These are phyloP conservation scores for Dicorynia guianensis DNA, from an alignment of 306 rosid genomes.

Conservation along the genomic window DNA sequence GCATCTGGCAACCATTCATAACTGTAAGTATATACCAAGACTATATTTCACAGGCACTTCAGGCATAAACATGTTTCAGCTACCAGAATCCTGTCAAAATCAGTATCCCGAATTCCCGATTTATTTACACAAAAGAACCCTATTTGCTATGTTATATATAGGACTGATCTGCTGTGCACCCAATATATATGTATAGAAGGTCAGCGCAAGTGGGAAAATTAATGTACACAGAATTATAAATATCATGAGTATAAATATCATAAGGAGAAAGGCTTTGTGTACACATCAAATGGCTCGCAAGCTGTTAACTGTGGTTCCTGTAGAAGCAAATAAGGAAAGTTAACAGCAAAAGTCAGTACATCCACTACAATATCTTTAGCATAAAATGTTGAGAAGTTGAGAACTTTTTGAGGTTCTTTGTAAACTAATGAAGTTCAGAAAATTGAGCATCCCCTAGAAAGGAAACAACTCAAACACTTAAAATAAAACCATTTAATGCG, in stretches of 20 bases:
- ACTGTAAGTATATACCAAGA: too few relatives aligned
- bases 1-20: too few relatives aligned
- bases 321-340: constrained; percentile 40
- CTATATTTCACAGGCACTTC: neutral
- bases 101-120: neutral
- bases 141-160: constrained; percentile 26
- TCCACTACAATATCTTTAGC: neutral
- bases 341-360: constrained; percentile 37
- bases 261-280: constrained; percentile 73
- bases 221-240: constrained; percentile 20
- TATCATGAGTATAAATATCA: constrained; percentile 58
- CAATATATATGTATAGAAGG: constrained; percentile 34
- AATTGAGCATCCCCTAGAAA: constrained; percentile 9
- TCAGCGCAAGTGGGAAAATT: neutral
- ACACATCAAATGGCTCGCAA: constrained; percentile 79
- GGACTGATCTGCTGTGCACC: constrained; percentile 8
- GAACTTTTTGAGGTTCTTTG: neutral
- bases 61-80: neutral
- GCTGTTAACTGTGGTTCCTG: constrained; percentile 97
- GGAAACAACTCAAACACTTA: constrained; percentile 15
- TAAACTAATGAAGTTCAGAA: constrained; percentile 2
- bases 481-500: neutral
- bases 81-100: constrained; percentile 4
- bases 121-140: neutral
- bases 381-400: neutral